Base-by-base conservation (phyloP, 208 protist genomes). In the Leishmania arabica region DNA sequence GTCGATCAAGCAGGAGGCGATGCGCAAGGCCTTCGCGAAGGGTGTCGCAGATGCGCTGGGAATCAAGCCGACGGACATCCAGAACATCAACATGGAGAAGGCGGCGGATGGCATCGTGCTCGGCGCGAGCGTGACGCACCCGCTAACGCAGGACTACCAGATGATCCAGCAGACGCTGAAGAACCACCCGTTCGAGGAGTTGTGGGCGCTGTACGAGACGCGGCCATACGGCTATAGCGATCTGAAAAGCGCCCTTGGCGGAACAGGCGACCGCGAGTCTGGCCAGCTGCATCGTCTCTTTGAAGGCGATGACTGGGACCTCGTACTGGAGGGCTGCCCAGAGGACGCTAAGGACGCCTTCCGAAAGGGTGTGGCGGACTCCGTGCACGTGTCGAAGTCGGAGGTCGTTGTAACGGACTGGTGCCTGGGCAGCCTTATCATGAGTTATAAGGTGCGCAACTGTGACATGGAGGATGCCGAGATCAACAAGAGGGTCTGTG, bases 281-380 rank as follows among this genome's bases (percentile, higher is more conserved):
- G 77, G 79, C 54, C 62, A 75, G 66, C 81, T 91, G 21, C 73
- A 88, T 75, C 82, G 87, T 79, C 74, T 49, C 60, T 93, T 94
- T 75, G 79, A 87, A 47, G 90, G 89, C 56, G 84, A 93, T 37
- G 90, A 86, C 77, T 95, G 89, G 92, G 89, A 86, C 80, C 37
- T 84, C 54, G 78, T 92, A 13, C 62, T 93, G 34, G 86, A 85
- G 15, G 64, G 54, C 37, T 80, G 69, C 54, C 80, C 31, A 6
- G 80, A 77, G 71, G 86, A 85, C n/a, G 79, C 81, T 47, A 69
- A 82, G 49, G 83, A 68, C 51, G 85, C 89, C 56, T 88, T 90
- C 83, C 58, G 75, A 42, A 82, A 83, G 77, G 89, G 75, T 45
- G 80, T 78, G n/a, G 9, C 88, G 27, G 73, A 81, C 51, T 49